Conservation (phyloP, 1,284 basidiomycete genomes). For the Moesziomyces globuligerus region DNA sequence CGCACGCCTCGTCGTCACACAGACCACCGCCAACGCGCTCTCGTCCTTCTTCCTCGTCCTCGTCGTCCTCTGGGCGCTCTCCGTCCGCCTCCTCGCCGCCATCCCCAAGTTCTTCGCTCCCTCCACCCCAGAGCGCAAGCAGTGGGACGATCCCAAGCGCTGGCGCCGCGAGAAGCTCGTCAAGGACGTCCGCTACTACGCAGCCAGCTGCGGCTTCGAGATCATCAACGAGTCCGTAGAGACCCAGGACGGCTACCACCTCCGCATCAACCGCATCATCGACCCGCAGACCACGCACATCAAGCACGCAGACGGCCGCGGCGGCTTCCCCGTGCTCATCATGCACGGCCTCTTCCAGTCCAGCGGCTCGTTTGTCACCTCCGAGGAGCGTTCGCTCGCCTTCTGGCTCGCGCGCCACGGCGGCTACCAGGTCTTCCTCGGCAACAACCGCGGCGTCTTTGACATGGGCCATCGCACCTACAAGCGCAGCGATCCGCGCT, state of each 20-base stretch:
- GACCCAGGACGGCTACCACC: slow-evolving; percentile 73
- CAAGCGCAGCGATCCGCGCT: slow-evolving; percentile 71
- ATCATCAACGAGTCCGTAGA: slow-evolving; percentile 73
- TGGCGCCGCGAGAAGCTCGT: slow-evolving; percentile 71
- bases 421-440: slow-evolving; percentile 74
- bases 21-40: slow-evolving; percentile 70
- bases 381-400: slow-evolving; percentile 74
- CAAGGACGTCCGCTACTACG: slow-evolving; percentile 74
- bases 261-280: slow-evolving; percentile 72
- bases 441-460: slow-evolving; percentile 74
- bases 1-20: slow-evolving; percentile 68
- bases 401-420: slow-evolving; percentile 74
- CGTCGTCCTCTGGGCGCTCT: slow-evolving; percentile 68
- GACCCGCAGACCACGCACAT: slow-evolving; percentile 69
- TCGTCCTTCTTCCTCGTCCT: slow-evolving; percentile 71
- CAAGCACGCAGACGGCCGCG: slow-evolving; percentile 68
- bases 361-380: slow-evolving; percentile 75
- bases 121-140: slow-evolving; percentile 18
- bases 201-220: slow-evolving; percentile 72
- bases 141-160: slow-evolving; percentile 72
- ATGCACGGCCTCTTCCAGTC: slow-evolving; percentile 75
- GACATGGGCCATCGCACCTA: slow-evolving; percentile 74
- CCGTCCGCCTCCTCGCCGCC: slow-evolving; percentile 41
- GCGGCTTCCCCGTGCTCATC: slow-evolving; percentile 74
- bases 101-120: slow-evolving; percentile 43